phyloP scores from a whole-genome alignment of 1,139 yeast genomes.

The Meyerozyma athensensis region DNA sequence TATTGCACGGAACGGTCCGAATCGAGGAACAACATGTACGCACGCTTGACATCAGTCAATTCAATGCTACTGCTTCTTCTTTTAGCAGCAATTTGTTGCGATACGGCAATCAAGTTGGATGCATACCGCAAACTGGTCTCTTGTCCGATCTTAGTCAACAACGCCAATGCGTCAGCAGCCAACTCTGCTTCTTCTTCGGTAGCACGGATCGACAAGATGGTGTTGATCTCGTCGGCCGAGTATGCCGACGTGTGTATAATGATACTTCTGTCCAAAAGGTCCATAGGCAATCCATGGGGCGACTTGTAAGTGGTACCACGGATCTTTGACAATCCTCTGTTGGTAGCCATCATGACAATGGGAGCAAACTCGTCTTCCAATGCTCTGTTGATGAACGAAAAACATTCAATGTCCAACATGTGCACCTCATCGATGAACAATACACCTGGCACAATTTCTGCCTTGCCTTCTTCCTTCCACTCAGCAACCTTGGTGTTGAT shows the following conservation, averaged over 20 bases:
- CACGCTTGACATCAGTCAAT: conserved; percentile 80
- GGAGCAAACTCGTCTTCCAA: conserved; percentile 96
- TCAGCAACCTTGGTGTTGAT: conserved; percentile 95
- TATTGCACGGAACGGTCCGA: conserved; percentile 81
- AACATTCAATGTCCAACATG: conserved; percentile 97
- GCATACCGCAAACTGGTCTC: conserved; percentile 95
- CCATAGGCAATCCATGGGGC: conserved; percentile 95
- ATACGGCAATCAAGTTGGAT: conserved; percentile 81
- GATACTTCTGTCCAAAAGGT: conserved; percentile 87
- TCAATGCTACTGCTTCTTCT: conserved; percentile 71
- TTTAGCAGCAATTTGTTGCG: conserved; percentile 80
- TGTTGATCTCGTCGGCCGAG: conserved; percentile 74
- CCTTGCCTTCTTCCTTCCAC: conserved; percentile 99
- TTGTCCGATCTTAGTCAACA: conserved; percentile 86
- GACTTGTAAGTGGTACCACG: conserved; percentile 92
- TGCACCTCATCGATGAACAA: conserved; percentile 97
- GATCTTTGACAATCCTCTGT: conserved; percentile 87
- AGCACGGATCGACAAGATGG: conserved; percentile 87
- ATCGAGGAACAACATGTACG: conserved; percentile 83
- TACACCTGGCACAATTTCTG: conserved; percentile 98
- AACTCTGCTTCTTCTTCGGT: conserved; percentile 94
- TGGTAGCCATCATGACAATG: conserved; percentile 97
- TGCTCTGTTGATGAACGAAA: conserved; percentile 92
- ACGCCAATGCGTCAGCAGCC: conserved; percentile 75
- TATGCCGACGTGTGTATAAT: conserved; percentile 84